Conservation (phyloP, 208 protist genomes). For the Tritrichomonas foetus region DNA sequence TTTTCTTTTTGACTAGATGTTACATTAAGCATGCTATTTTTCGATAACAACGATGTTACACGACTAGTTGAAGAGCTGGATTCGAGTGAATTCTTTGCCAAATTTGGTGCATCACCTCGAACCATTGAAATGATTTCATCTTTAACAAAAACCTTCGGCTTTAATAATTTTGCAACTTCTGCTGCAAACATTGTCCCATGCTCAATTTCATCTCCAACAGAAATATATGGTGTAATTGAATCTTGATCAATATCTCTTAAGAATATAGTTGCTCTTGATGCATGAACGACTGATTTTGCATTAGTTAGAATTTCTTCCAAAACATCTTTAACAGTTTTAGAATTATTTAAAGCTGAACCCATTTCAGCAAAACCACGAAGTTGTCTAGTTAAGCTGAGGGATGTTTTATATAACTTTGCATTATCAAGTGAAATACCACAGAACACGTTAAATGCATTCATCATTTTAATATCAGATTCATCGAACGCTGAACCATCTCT, state of each 20-base stretch:
- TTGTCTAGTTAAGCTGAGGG: neutral
- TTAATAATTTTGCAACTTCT: neutral
- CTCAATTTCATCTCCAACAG: neutral
- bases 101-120: neutral
- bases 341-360: neutral
- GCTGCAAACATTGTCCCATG: neutral
- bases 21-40: neutral
- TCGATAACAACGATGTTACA: neutral
- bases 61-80: neutral
- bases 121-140: neutral
- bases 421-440: constrained; percentile 39
- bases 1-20: neutral
- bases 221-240: neutral
- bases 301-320: neutral
- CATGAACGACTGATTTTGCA: neutral
- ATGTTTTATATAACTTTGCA: constrained; percentile 1
- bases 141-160: neutral
- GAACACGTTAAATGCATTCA: constrained; percentile 39
- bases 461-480: constrained; percentile 43
- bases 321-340: neutral
- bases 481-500: neutral
- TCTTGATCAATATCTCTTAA: neutral
- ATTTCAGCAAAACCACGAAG: neutral
- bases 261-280: neutral
- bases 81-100: neutral